Base-by-base conservation (phyloP, 2,329 filamentous ascomycete species). In the Pseudogymnoascus sp. region DNA sequence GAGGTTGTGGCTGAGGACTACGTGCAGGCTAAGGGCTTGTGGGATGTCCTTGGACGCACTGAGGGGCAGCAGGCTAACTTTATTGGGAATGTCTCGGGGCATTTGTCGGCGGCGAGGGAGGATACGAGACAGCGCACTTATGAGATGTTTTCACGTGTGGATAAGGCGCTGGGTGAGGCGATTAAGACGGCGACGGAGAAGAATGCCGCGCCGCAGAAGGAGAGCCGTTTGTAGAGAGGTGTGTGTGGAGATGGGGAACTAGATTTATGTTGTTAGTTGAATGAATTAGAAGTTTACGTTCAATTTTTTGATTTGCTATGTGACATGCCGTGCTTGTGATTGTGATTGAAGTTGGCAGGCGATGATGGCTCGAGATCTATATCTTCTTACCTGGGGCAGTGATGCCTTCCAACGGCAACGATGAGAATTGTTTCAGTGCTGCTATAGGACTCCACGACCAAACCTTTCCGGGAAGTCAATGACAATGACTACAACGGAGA, bases 11-110 rank as follows among this genome's bases (percentile, higher is more conserved):
- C 63, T 16, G 72, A 74, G 31, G 72, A 74, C 61, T 74, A 70
- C 60, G 71, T 74, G 4, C 72, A 74, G 64, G 69, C 72, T 18
- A 73, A 72, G 60, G 71, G 71, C 23, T 67, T 74, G 2, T 74
- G 72, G 72, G 69, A 75, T 37, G 73, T 76, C 18, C 66, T 73
- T 1, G 80, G 80, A 56, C 75, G 74, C 23, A 77, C 77, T 2
- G 67, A 74, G 2, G 84, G 83, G 2, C 85, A 87, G 71, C 84
- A 88, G 73, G 79, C 84, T 2, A 84, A 85, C 71, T 85, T 86
- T 64, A 74, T 88, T 40, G 72, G 77, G 63, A 88, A 88, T 66
- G 77, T 88, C 16, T 74, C 84, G 2, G 82, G 76, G 2, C 84
- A 88, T 68, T 73, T 88, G 66, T 75, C 75, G 49, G 80, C 74